Evolutionary conservation across 2,329 filamentous ascomycete species (phyloP), one percentile per base, ranked within the genome.

Genomic region (Eutypella sp.): DNA sequence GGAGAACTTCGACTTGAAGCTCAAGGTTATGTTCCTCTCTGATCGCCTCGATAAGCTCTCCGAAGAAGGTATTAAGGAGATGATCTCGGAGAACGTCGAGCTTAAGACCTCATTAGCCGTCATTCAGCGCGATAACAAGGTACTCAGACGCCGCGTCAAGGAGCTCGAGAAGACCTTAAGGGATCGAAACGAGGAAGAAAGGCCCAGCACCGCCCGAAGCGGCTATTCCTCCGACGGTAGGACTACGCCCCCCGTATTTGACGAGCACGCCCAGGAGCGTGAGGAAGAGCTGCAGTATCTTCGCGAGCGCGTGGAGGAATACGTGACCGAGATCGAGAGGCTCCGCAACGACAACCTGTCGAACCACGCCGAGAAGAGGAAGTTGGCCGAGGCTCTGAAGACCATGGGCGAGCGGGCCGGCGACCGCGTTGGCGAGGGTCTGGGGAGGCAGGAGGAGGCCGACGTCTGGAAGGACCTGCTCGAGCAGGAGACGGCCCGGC

Each of bases 41-140:
- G 89, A 97, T 65, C 87, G 92, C 2, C 72, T 99, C 18, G 90
- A 95, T 66, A 93, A 92, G 62, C 79, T 95, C 36, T 96, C 91
- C 2, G 92, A 97, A 64, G 92, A 97, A 68, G 90, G 91, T 52
- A 85, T 99, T 64, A 95, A 95, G 69, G 92, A 96, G 64, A 95
- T 96, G 85, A 95, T 97, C 57, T 90, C 89, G 38, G 92, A 96
- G 67, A 99, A 96, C 58, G 92, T 97, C 4, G 90, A 96, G 63
- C 78, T 97, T 41, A 93, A 95, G 67, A 96, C 92, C 0, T 89
- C 88, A 49, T 80, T 96, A 38, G 83, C 92, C 3, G 88, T 93
- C 29, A 77, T 93, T 47, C 89, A 95, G 65, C 89, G 95, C 53
- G 93, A 99, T 59, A 93, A 89, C 62, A 93, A 95, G 64, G 76